phyloP scores from a whole-genome alignment of 106 monocot species.

The Alisma plantagoaquatica region DNA sequence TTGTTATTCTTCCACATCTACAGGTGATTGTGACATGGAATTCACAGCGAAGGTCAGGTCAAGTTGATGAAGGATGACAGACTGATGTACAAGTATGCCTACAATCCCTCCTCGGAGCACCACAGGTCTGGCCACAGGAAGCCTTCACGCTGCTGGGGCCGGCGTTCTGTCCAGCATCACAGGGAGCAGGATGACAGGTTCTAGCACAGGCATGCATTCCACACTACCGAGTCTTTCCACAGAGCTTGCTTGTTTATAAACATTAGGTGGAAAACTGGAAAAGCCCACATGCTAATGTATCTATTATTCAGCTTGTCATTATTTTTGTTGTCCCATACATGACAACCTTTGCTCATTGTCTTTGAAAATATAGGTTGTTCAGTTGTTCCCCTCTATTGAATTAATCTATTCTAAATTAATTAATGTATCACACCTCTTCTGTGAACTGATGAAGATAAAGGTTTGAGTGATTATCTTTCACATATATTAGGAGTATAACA shows the following conservation, averaged over 20 bases:
- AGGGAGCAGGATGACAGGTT: constrained; percentile 83
- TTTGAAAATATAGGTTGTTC: too few species aligned
- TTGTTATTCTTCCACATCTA: constrained; percentile 73
- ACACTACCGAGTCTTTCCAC: constrained; percentile 87
- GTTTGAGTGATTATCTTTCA: too few species aligned
- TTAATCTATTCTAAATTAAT: too few species aligned
- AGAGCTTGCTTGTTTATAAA: constrained; percentile 91
- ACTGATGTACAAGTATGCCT: constrained; percentile 70
- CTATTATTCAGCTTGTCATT: too few species aligned
- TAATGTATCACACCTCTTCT: too few species aligned
- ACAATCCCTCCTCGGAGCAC: constrained; percentile 91
- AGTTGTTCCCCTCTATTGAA: too few species aligned
- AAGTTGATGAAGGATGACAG: constrained; percentile 73
- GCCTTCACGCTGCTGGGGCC: constrained; percentile 19
- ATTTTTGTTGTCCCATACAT: too few species aligned
- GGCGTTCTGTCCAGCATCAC: constrained; percentile 33
- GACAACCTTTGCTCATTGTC: too few species aligned
- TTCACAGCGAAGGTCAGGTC: constrained; percentile 76
- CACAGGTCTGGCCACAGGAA: constrained; percentile 88
- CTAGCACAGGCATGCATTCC: constrained; percentile 79
- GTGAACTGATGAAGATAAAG: too few species aligned
- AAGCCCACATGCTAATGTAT: too few species aligned
- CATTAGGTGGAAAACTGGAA: too few species aligned
- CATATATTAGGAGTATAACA: too few species aligned
- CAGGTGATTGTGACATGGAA: constrained; percentile 68